Conservation (phyloP, 805 yeast species). For the Danielia oregonensis region DNA sequence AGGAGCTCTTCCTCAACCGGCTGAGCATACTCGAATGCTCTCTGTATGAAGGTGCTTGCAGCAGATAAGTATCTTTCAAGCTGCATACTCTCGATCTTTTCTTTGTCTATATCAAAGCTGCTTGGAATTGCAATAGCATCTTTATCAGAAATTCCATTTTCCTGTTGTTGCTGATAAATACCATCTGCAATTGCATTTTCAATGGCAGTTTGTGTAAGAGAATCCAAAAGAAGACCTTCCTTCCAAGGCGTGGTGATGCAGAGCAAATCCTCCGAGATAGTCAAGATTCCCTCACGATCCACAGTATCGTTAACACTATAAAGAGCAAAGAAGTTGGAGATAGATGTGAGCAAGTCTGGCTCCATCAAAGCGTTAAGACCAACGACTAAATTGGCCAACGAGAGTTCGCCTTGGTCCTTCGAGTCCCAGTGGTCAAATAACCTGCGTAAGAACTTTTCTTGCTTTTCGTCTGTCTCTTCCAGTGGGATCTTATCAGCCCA, state of each 20-base stretch:
- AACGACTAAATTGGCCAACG: constrained; percentile 63
- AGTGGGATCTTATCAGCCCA: constrained; percentile 49
- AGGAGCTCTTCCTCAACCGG: constrained; percentile 48
- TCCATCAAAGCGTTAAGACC: constrained; percentile 72
- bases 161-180: constrained; percentile 42
- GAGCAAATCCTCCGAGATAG: constrained; percentile 82
- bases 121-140: constrained; percentile 46
- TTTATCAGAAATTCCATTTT: constrained; percentile 22
- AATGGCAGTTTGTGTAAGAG: constrained; percentile 56
- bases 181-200: constrained; percentile 67
- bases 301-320: constrained; percentile 57
- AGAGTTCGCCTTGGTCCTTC: constrained; percentile 49
- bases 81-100: constrained; percentile 58
- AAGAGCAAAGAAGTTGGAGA: constrained; percentile 74
- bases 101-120: constrained; percentile 60
- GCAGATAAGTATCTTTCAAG: constrained; percentile 81
- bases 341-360: constrained; percentile 70
- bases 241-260: constrained; percentile 84
- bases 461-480: constrained; percentile 23
- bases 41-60: constrained; percentile 78
- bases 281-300: constrained; percentile 74
- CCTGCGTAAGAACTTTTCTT: constrained; percentile 51
- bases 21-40: constrained; percentile 87
- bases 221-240: constrained; percentile 64
- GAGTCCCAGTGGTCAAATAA: constrained; percentile 72